These are phyloP conservation scores for Tuber borchii DNA, from an alignment of 495 filamentous ascomycete genomes.

Conservation along the genomic window DNA sequence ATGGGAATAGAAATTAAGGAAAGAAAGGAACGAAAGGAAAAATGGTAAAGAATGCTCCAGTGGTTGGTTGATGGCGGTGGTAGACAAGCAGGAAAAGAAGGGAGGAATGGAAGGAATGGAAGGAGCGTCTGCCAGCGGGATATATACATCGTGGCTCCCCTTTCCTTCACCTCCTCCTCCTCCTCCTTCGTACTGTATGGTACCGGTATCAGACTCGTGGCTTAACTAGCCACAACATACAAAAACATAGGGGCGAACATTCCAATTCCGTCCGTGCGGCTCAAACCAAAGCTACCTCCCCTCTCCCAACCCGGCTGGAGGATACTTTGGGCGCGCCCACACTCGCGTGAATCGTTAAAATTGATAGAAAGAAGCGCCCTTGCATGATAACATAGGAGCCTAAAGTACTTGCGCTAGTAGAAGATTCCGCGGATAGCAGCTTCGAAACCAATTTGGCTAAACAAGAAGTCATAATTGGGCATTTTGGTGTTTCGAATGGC, in stretches of 20 bases:
- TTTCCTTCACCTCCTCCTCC: background rate
- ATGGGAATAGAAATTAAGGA: background rate
- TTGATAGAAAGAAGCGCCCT: background rate
- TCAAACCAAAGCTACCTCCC: too few species aligned
- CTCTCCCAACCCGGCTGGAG: background rate
- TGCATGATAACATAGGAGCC: background rate
- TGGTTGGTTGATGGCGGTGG: background rate
- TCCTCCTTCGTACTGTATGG: background rate
- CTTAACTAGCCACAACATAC: background rate
- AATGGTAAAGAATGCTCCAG: background rate
- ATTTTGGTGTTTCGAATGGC: background rate
- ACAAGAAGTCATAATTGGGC: background rate
- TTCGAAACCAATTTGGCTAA: background rate
- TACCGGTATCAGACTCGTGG: background rate
- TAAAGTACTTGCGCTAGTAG: background rate
- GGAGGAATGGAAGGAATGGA: background rate
- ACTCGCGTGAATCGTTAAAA: background rate
- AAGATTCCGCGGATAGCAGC: background rate
- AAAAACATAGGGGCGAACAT: background rate
- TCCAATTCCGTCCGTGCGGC: background rate
- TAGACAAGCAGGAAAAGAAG: background rate
- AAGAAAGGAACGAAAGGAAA: background rate
- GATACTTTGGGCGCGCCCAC: background rate
- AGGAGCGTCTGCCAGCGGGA: background rate
- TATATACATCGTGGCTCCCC: background rate